Evolutionary conservation across 371 early-diverging fungal species (phyloP), one percentile per base, ranked within the genome.

Genomic region (Saksenaea vasiformis): DNA sequence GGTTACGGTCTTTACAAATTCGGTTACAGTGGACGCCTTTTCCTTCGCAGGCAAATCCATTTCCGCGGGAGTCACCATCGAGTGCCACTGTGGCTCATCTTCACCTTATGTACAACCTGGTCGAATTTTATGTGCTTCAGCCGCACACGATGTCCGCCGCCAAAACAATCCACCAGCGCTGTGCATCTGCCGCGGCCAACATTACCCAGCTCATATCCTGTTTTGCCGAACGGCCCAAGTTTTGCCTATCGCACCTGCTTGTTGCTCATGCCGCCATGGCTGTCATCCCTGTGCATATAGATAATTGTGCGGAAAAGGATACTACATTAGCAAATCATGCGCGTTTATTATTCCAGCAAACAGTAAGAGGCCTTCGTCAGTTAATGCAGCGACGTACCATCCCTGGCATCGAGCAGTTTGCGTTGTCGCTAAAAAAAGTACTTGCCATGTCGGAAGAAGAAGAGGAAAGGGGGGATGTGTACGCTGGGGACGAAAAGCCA

Each of bases 311-410:
- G 8, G 67, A 63, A 56, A 36, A 44, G 62, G 67, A 61, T 7
- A 28, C 57, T 1, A 63, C 43, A 22, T 55, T 74, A 38, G 73
- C 77, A 5, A 68, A 71, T 3, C 70, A 76, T 58, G 67, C 79
- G 13, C 65, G 74, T 0, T 68, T 64, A 10, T 68, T 78, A 73
- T 77, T 81, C 56, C 82, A 78, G 51, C 69, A 71, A 38, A 68
- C 79, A 0, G 60, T 77, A 43, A 71, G 67, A 22, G 61, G 60
- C 2, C 36, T 79, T 5, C 58, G 58, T 22, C 55, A 44, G 1
- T 37, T 72, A 5, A 28, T 71, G 5, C 65, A 64, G 1, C 56
- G 61, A 10, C 65, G 69, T 9, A 41, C 57, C 0, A 66, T 77
- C n/a, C 70, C 66, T 14, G 60, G 31, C 4, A 62, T 81, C 0